These are phyloP conservation scores for Ambrosiella cleistominuta DNA, from an alignment of 2,329 filamentous ascomycete genomes.

Conservation along the genomic window DNA sequence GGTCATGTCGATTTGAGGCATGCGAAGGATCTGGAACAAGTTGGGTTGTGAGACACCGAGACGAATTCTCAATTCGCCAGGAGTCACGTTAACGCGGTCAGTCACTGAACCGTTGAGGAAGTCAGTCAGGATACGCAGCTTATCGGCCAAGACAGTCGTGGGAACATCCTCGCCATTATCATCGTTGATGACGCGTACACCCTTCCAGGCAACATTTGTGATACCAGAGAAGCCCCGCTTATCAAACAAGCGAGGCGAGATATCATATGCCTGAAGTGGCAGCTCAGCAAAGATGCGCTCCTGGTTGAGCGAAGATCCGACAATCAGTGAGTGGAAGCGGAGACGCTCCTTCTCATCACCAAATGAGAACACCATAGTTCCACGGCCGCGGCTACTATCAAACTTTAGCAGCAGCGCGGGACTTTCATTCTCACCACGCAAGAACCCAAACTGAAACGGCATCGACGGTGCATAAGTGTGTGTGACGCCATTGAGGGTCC, in stretches of 20 bases:
- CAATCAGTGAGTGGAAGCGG: constrained; percentile 53
- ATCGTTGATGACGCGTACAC: constrained; percentile 54
- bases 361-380: constrained; percentile 64
- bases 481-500: constrained; percentile 59
- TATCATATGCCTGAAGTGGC: constrained; percentile 44
- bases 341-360: constrained; percentile 52
- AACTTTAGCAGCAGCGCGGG: constrained; percentile 56
- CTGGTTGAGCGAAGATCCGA: constrained; percentile 49
- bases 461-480: constrained; percentile 47
- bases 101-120: constrained; percentile 62
- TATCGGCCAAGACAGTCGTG: constrained; percentile 58
- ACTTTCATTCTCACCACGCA: constrained; percentile 51
- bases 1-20: constrained; percentile 60
- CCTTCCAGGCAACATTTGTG: constrained; percentile 43
- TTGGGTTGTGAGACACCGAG: constrained; percentile 45
- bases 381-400: constrained; percentile 45
- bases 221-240: constrained; percentile 32
- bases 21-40: constrained; percentile 49
- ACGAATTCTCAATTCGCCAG: constrained; percentile 52
- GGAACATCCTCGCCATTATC: constrained; percentile 43
- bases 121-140: constrained; percentile 56
- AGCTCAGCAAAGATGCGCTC: constrained; percentile 58
- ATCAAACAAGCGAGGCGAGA: constrained; percentile 36
- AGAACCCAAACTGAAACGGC: constrained; percentile 62
- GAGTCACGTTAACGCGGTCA: constrained; percentile 66